Evolutionary conservation across 192 early-diverging fungal genomes (phyloP).

Genomic region (Umbelopsis ramanniana): DNA sequence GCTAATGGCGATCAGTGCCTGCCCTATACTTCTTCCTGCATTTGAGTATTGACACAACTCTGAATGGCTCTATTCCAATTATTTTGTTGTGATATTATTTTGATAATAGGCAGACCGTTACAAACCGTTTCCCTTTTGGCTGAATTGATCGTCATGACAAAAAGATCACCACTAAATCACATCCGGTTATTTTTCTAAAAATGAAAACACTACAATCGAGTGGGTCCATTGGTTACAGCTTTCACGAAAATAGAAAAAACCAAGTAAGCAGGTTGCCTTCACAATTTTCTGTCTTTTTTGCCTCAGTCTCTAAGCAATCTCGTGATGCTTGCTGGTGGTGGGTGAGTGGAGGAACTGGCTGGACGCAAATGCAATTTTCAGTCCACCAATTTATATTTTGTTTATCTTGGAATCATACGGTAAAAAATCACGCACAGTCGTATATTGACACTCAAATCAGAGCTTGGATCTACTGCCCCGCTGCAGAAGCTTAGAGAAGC

Average conservation of each 20-base stretch:
- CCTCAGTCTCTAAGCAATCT: neutral
- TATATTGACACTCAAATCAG: too few species aligned
- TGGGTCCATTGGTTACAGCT: slow-evolving; percentile 13
- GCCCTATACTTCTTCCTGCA: slow-evolving; percentile 18
- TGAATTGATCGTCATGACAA: neutral
- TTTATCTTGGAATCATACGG: too few species aligned
- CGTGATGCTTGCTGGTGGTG: neutral
- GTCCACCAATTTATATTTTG: too few species aligned
- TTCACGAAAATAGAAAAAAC: slow-evolving; percentile 10
- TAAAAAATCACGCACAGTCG: too few species aligned
- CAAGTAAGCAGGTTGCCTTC: neutral
- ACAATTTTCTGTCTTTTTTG: neutral
- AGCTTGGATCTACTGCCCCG: too few species aligned
- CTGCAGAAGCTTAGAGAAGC: neutral
- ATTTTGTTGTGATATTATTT: too few species aligned
- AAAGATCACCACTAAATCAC: neutral
- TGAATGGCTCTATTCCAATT: neutral
- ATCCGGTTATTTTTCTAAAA: neutral
- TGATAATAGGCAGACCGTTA: too few species aligned
- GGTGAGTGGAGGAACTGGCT: too few species aligned
- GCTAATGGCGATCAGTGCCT: neutral
- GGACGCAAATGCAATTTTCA: too few species aligned
- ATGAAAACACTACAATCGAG: neutral
- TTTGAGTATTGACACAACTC: neutral
- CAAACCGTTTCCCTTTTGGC: neutral